phyloP scores from a whole-genome alignment of 1,284 basidiomycete species.

The Boletus albobrunnescens region DNA sequence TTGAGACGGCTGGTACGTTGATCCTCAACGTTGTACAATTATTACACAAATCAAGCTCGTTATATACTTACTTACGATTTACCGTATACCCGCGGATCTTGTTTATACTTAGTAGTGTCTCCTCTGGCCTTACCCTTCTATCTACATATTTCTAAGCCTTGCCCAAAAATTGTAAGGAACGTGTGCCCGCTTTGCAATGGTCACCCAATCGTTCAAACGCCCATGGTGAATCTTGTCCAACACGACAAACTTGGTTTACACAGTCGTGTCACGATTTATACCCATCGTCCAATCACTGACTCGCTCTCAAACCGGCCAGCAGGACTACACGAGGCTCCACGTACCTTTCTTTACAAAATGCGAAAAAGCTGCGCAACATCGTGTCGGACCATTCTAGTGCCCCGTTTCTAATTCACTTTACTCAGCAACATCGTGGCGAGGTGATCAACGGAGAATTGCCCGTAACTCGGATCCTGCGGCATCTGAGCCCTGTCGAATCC shows the following conservation, averaged over 20 bases:
- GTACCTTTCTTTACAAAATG: not conserved
- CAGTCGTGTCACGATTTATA: not conserved
- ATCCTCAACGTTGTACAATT: conserved; percentile 8
- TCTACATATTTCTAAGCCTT: not conserved
- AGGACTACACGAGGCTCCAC: conserved; percentile 25
- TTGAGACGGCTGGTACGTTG: not conserved
- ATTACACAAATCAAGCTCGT: conserved; percentile 6
- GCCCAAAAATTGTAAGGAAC: not conserved
- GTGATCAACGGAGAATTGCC: not conserved
- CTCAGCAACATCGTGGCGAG: not conserved
- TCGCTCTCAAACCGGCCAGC: conserved; percentile 14
- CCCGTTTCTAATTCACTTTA: conserved; percentile 13
- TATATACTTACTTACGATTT: conserved; percentile 15
- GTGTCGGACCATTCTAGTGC: conserved; percentile 6
- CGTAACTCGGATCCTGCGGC: not conserved
- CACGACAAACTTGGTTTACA: not conserved
- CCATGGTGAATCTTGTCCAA: not conserved
- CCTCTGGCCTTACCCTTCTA: conserved; percentile 6
- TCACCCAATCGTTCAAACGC: too few species aligned
- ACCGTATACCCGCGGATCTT: conserved; percentile 17
- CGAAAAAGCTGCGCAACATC: conserved; percentile 17
- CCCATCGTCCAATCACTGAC: conserved; percentile 1
- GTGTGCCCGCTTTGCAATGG: too few species aligned
- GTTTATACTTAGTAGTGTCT: conserved; percentile 16
- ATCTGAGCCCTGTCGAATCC: not conserved